Percentiles rank a stretch among this genome's conserved stretches.
phyloP scores from a whole-genome alignment of 495 filamentous ascomycete species.

The Lepidopterella palustris region DNA sequence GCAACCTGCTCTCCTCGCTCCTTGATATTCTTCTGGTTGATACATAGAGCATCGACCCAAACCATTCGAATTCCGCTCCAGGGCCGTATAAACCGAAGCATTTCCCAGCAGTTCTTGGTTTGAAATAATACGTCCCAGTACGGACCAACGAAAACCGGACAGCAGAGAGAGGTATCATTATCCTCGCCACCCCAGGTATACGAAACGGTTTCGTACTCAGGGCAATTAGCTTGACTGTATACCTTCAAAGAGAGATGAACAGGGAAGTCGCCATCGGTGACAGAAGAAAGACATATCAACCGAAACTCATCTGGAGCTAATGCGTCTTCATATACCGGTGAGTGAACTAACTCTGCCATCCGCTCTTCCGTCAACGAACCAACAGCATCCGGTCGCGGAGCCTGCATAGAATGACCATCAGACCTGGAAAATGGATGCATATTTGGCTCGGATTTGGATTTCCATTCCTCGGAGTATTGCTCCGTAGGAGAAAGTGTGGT shows the following conservation, averaged over 20 bases:
- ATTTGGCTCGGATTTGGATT: no score
- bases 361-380: no score
- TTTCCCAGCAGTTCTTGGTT: slow-evolving; percentile 32
- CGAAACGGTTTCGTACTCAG: slow-evolving; percentile 33
- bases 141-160: slow-evolving; percentile 28
- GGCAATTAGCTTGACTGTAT: slow-evolving; percentile 21
- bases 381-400: no score
- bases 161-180: slow-evolving; percentile 16
- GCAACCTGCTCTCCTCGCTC: slow-evolving; percentile 1
- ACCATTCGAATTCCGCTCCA: slow-evolving; percentile 19
- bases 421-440: no score
- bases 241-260: slow-evolving; percentile 27
- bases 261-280: slow-evolving; percentile 3
- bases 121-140: slow-evolving; percentile 32
- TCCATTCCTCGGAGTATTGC: no score
- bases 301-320: neutral
- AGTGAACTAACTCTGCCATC: no score
- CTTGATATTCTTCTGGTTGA: neutral
- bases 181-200: slow-evolving; percentile 34
- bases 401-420: no score
- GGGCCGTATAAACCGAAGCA: slow-evolving; percentile 27
- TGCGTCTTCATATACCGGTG: neutral
- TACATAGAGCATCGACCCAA: slow-evolving; percentile 2
- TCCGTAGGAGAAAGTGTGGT: no score
- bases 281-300: neutral